These are phyloP conservation scores for Alnus rubra DNA, from an alignment of 306 rosid genomes.

Conservation along the genomic window DNA sequence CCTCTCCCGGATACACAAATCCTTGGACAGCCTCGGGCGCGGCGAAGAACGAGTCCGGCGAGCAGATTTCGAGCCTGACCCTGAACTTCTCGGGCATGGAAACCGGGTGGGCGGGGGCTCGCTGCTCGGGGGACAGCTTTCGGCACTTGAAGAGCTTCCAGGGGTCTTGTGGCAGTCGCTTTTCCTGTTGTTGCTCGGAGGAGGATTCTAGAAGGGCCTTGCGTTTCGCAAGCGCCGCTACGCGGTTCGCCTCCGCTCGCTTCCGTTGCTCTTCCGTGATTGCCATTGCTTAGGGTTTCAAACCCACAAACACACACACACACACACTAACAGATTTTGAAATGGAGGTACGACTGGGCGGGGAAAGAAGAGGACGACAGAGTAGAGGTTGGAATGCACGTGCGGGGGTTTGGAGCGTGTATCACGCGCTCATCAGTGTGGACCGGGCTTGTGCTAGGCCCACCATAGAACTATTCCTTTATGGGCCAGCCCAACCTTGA, in stretches of 20 bases:
- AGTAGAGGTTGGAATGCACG: background rate
- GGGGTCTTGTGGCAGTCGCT: constrained; percentile 20
- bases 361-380: background rate
- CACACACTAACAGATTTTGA: background rate
- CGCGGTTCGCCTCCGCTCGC: constrained; percentile 72
- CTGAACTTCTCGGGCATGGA: constrained; percentile 37
- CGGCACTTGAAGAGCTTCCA: constrained; percentile 80
- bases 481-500: background rate
- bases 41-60: constrained; percentile 67
- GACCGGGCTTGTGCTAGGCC: background rate
- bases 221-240: constrained; percentile 79
- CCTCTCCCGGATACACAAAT: constrained; percentile 47
- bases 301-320: background rate
- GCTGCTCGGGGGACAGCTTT: constrained; percentile 44
- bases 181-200: constrained; percentile 13
- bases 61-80: constrained; percentile 73
- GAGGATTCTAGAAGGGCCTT: constrained; percentile 53
- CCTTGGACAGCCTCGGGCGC: constrained; percentile 45
- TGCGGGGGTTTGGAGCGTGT: background rate
- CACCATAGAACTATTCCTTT: background rate
- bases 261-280: constrained; percentile 71
- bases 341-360: background rate
- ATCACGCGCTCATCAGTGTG: background rate
- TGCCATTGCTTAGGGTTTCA: constrained; percentile 34
- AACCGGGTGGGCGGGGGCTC: constrained; percentile 1